Base-by-base conservation (phyloP, 2,329 filamentous ascomycete genomes). In the Ceratocystis alfenasii region DNA sequence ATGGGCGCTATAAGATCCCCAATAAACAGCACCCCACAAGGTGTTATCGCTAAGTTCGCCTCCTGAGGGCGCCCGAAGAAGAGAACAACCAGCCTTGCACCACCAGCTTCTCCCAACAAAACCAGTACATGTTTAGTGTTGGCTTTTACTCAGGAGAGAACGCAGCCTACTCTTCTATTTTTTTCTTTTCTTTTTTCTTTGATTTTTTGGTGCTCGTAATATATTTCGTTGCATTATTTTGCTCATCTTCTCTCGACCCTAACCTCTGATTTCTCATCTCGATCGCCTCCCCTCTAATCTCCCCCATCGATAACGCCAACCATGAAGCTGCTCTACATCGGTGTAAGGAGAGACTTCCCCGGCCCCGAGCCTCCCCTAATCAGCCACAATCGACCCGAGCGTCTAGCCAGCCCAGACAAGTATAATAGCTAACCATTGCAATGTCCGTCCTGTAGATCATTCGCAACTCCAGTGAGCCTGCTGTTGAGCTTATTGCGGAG, bases 281-380 rank as follows among this genome's bases (percentile, higher is more conserved):
- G 7, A 65, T 20, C 36, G 10, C 4, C 25, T 22, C 15, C 45
- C 62, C 22, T 15, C 55, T 36, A 15, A 25, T 63, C 45, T 48
- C 48, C 25, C 12, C 46, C 17, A 50, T 55, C 36, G 12, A 67
- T 55, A 28, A 41, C 61, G 20, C 22, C 63, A 77, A 86, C 72
- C 74, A 93, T 93, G 89, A 93, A 92, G 84, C 79, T 94, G 76
- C 82, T 88, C 76, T 94, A 94, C 77, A 90, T 95, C 74, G 90
- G 89, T 72, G 90, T 94, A 86, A 70, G 66, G 60, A 68, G 63
- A 65, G 3, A 41, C 4, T 41, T 41, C 36, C 33, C 12, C 36
- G 36, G 45, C 20, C 45, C 36, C n/a, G 41, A 59, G 48, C n/a
- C 45, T 25, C 41, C 22, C 17, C 62, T 10, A 62, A 41, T 20